Conservation (phyloP, 495 filamentous ascomycete genomes). For the Emericellopsis terricola region DNA sequence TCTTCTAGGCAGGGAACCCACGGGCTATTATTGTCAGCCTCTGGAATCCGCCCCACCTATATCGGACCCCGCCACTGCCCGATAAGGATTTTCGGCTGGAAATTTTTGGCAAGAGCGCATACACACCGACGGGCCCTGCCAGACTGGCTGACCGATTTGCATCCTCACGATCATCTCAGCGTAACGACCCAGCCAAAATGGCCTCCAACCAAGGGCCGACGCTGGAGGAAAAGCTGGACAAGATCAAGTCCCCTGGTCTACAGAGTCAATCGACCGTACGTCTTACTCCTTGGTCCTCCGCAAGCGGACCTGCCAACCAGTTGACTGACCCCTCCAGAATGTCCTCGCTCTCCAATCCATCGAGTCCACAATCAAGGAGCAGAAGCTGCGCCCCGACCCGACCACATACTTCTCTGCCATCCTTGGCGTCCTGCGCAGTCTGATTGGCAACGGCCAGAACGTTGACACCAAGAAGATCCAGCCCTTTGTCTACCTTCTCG, state of each 20-base stretch:
- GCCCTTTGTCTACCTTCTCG: constrained; percentile 90
- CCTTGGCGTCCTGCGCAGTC: constrained; percentile 70
- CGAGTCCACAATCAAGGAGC: constrained; percentile 77
- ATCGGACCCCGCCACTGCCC: no score
- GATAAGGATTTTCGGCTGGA: background rate
- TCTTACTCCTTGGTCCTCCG: constrained; percentile 1
- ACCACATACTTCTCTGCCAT: constrained; percentile 94
- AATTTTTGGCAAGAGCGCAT: no score
- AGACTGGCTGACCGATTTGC: no score
- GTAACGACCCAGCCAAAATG: no score
- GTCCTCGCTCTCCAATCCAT: constrained; percentile 76
- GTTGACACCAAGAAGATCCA: constrained; percentile 71
- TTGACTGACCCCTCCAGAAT: constrained; percentile 36
- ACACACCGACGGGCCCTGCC: no score
- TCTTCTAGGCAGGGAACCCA: no score
- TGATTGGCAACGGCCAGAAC: constrained; percentile 40
- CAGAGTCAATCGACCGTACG: constrained; percentile 84
- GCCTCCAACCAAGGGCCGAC: no score
- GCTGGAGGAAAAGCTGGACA: constrained; percentile 78
- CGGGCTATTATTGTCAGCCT: no score
- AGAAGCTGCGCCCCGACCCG: constrained; percentile 61
- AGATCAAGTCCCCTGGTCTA: constrained; percentile 89
- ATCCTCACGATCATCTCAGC: no score
- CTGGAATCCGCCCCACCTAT: no score
- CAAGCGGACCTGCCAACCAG: background rate